These are phyloP conservation scores for Talaromyces sp. DNA, from an alignment of 2,329 filamentous ascomycete genomes.

Conservation along the genomic window DNA sequence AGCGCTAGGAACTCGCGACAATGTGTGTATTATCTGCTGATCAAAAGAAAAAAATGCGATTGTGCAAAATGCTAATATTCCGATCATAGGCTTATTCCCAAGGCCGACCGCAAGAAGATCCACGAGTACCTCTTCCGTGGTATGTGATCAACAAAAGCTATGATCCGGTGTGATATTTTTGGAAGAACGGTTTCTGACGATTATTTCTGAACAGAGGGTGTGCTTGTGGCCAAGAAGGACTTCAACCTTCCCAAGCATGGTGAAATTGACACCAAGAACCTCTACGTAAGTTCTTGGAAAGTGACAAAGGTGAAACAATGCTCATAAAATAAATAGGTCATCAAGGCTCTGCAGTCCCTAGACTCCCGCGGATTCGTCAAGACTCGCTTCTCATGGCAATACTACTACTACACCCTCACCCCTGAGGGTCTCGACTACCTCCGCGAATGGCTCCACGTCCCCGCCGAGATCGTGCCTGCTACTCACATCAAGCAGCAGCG, in stretches of 20 bases:
- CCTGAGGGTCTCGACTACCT: constrained; percentile 99
- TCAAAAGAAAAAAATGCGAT: not conserved
- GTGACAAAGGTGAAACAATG: not conserved
- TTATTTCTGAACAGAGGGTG: constrained; percentile 53
- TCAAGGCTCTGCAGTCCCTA: constrained; percentile 98
- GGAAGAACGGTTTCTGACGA: not conserved
- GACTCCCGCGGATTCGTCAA: constrained; percentile 98
- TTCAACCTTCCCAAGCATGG: constrained; percentile 96
- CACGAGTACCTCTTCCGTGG: constrained; percentile 99
- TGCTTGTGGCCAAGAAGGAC: constrained; percentile 98
- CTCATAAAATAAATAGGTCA: constrained; percentile 51
- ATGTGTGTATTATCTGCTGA: constrained; percentile 32
- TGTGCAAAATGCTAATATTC: constrained; percentile 10
- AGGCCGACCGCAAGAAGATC: constrained; percentile 99
- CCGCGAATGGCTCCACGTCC: constrained; percentile 99
- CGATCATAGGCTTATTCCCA: constrained; percentile 82
- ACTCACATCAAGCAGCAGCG: constrained; percentile 99
- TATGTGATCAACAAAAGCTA: constrained; percentile 40
- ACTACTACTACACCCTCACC: constrained; percentile 99
- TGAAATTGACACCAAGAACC: constrained; percentile 99
- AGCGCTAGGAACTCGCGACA: constrained; percentile 51
- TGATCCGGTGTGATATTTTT: not conserved
- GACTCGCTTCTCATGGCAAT: constrained; percentile 99
- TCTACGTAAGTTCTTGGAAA: constrained; percentile 58
- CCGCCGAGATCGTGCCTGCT: constrained; percentile 97